These are phyloP conservation scores for Psidium guajava DNA, from an alignment of 345 rosid species.

Conservation along the genomic window DNA sequence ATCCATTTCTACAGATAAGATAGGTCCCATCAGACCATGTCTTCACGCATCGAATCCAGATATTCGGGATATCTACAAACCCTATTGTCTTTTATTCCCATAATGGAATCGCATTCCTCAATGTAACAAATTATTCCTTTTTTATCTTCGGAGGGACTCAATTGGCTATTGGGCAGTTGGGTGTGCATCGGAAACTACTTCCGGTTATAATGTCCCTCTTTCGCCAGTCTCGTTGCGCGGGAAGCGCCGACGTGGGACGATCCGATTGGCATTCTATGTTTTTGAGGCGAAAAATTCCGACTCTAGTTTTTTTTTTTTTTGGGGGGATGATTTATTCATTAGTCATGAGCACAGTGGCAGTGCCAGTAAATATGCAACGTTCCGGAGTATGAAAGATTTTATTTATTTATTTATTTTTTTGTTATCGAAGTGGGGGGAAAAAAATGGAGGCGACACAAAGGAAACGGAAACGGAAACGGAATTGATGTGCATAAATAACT, in stretches of 20 bases:
- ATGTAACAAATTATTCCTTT: background rate
- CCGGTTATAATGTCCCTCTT: too few relatives aligned
- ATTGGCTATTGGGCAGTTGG: background rate
- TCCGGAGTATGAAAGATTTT: too few relatives aligned
- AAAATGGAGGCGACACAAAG: too few relatives aligned
- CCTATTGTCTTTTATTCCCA: rapidly evolving
- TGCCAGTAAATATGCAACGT: too few relatives aligned
- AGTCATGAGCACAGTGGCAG: too few relatives aligned
- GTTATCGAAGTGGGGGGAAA: too few relatives aligned
- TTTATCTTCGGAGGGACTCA: background rate
- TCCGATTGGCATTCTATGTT: background rate
- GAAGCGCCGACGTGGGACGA: too few relatives aligned
- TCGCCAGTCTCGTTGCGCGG: too few relatives aligned
- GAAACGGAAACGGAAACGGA: too few relatives aligned
- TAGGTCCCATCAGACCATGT: background rate
- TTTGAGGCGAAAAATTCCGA: background rate
- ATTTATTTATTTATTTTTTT: too few relatives aligned
- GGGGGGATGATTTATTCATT: background rate
- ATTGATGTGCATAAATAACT: background rate
- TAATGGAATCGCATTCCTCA: too few relatives aligned
- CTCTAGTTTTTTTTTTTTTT: background rate
- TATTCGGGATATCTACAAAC: background rate
- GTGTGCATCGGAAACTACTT: background rate
- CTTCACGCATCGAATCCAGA: too few relatives aligned
- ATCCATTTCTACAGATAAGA: background rate